Conservation (phyloP, 2,329 filamentous ascomycete genomes). For the Bimuria novae-zelandiae region DNA sequence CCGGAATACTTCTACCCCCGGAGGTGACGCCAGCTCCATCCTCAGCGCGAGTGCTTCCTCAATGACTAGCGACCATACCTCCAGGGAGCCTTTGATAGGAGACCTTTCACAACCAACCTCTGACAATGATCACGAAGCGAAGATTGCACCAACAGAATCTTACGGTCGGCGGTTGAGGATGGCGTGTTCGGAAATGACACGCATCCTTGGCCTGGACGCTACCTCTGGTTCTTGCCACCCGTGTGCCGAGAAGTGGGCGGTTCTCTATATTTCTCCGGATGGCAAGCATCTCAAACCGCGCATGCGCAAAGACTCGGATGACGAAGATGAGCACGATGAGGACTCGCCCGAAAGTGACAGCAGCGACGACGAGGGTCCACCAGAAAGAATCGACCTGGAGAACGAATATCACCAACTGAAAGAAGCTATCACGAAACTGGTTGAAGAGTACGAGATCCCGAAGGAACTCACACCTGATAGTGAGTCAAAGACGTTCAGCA, state of each 20-base stretch:
- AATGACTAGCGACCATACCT: constrained; percentile 72
- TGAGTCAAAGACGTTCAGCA: constrained; percentile 69
- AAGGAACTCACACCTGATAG: constrained; percentile 66
- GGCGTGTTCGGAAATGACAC: constrained; percentile 72
- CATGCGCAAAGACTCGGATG: constrained; percentile 72
- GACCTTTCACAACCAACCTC: constrained; percentile 46
- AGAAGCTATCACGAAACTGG: constrained; percentile 77
- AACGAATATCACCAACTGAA: constrained; percentile 82
- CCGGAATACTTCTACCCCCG: constrained; percentile 57
- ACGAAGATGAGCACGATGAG: constrained; percentile 67
- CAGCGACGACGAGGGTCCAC: constrained; percentile 51
- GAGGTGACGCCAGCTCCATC: constrained; percentile 67
- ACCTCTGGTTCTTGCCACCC: constrained; percentile 74
- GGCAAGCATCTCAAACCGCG: constrained; percentile 71
- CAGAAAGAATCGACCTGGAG: constrained; percentile 63
- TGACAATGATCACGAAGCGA: constrained; percentile 43
- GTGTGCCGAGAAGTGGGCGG: constrained; percentile 81
- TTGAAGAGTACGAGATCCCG: constrained; percentile 81
- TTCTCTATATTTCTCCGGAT: constrained; percentile 76
- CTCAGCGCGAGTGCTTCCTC: constrained; percentile 75
- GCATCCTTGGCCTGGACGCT: constrained; percentile 66
- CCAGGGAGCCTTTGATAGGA: constrained; percentile 62
- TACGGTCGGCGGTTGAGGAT: constrained; percentile 61
- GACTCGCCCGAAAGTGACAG: constrained; percentile 57
- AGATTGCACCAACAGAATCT: constrained; percentile 55